These are phyloP conservation scores for Shiraia bambusicola DNA, from an alignment of 2,329 filamentous ascomycete genomes.

Conservation along the genomic window DNA sequence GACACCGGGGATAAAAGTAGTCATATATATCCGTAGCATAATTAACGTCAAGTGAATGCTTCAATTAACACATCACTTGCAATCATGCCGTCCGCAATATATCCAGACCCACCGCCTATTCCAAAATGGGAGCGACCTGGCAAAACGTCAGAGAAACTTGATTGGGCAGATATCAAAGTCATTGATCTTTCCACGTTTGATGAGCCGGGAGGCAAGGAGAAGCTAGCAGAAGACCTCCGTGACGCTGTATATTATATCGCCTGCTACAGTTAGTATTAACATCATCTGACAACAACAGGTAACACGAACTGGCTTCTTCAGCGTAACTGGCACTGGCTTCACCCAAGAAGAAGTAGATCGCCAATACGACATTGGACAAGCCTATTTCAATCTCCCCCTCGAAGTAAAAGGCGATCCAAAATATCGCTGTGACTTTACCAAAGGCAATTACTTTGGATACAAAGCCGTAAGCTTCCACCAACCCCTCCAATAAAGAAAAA, in stretches of 20 bases:
- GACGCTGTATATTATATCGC: slow-evolving; percentile 48
- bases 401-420: slow-evolving; percentile 32
- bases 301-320: slow-evolving; percentile 36
- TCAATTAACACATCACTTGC: background rate
- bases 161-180: slow-evolving; percentile 35
- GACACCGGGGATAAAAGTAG: slow-evolving; percentile 1
- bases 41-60: background rate
- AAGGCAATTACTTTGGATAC: slow-evolving; percentile 38
- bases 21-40: background rate
- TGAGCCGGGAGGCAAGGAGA: slow-evolving; percentile 55
- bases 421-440: slow-evolving; percentile 32
- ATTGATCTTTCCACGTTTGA: slow-evolving; percentile 54
- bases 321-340: slow-evolving; percentile 32
- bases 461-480: slow-evolving; percentile 20
- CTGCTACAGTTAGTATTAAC: background rate
- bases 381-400: slow-evolving; percentile 33
- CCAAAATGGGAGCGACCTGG: slow-evolving; percentile 30
- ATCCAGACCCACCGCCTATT: slow-evolving; percentile 15
- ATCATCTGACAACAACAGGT: slow-evolving; percentile 16
- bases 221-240: slow-evolving; percentile 55
- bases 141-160: slow-evolving; percentile 26
- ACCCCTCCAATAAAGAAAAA: too few relatives aligned
- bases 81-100: slow-evolving; percentile 27
- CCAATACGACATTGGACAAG: slow-evolving; percentile 37
- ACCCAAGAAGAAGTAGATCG: slow-evolving; percentile 32